Evolutionary conservation across 169 alveolate species (phyloP).

Genomic region (Cryptosporidium tyzzeri): DNA sequence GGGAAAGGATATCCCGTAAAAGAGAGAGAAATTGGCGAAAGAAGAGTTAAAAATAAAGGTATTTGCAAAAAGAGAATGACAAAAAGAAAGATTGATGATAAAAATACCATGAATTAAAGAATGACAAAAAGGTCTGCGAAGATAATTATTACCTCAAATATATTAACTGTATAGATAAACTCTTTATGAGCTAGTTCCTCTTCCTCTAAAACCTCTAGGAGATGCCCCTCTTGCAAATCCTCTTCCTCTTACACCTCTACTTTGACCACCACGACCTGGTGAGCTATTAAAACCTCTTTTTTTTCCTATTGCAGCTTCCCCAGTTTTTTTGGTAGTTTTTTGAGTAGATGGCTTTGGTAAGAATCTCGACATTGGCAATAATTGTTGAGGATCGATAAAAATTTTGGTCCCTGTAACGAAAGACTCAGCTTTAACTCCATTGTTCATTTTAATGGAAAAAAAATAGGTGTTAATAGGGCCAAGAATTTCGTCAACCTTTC

Average conservation of each 20-base stretch:
- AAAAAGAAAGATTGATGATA: slow-evolving; percentile 1
- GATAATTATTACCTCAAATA: slow-evolving; percentile 51
- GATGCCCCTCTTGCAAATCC: slow-evolving; percentile 78
- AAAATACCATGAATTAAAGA: slow-evolving; percentile 55
- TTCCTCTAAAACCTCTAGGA: slow-evolving; percentile 72
- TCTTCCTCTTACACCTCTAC: slow-evolving; percentile 76
- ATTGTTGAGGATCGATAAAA: slow-evolving; percentile 87
- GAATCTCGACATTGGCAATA: slow-evolving; percentile 89
- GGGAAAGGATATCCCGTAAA: slow-evolving; percentile 49
- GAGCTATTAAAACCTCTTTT: slow-evolving; percentile 70
- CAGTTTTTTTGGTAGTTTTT: slow-evolving; percentile 78
- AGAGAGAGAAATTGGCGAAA: slow-evolving; percentile 8
- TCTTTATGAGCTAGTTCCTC: slow-evolving; percentile 50
- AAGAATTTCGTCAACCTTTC: slow-evolving; percentile 94
- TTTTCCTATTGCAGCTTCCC: slow-evolving; percentile 77
- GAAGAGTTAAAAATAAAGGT: slow-evolving; percentile 36
- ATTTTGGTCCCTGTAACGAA: slow-evolving; percentile 84
- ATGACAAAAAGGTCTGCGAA: slow-evolving; percentile 3
- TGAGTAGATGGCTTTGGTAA: slow-evolving; percentile 79
- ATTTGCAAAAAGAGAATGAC: slow-evolving; percentile 1
- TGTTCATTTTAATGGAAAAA: slow-evolving; percentile 89
- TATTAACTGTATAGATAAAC: slow-evolving; percentile 14
- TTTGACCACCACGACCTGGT: slow-evolving; percentile 30
- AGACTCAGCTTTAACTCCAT: slow-evolving; percentile 88
- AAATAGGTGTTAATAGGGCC: slow-evolving; percentile 90